Evolutionary conservation across 495 filamentous ascomycete species (phyloP).

Genomic region (Podospora tetraspora): DNA sequence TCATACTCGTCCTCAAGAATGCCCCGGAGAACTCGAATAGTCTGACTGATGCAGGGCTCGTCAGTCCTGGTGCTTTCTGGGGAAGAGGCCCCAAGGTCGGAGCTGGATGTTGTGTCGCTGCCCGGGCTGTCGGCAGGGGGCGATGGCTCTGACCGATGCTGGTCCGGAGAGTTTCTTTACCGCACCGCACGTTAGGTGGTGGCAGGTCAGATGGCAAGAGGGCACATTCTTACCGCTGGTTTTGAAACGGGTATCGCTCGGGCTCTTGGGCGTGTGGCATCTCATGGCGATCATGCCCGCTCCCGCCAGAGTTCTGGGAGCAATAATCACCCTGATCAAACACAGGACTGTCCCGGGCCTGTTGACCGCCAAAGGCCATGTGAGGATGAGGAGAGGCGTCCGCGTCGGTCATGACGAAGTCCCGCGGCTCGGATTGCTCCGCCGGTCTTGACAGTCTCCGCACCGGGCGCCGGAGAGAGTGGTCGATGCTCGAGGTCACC

Average conservation of each 20-base stretch:
- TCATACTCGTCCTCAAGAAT: slow-evolving; percentile 2
- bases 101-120: neutral
- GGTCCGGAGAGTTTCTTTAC: neutral
- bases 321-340: neutral
- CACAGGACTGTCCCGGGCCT: neutral
- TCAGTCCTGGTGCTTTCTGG: neutral
- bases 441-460: neutral
- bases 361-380: neutral
- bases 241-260: neutral
- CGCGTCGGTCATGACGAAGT: neutral
- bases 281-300: neutral
- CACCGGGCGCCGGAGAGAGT: neutral
- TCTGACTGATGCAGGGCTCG: neutral
- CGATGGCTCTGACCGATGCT: neutral
- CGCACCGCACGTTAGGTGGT: neutral
- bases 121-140: neutral
- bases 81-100: neutral
- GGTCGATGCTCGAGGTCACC: neutral
- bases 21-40: neutral
- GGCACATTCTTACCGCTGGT: neutral
- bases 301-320: neutral
- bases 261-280: neutral
- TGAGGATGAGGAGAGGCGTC: neutral
- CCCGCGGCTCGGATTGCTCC: neutral
- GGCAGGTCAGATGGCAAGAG: neutral